Evolutionary conservation across 352 stramenopile genomes (phyloP), one percentile per base, ranked within the genome.

Genomic region (Lagenidium giganteum): DNA sequence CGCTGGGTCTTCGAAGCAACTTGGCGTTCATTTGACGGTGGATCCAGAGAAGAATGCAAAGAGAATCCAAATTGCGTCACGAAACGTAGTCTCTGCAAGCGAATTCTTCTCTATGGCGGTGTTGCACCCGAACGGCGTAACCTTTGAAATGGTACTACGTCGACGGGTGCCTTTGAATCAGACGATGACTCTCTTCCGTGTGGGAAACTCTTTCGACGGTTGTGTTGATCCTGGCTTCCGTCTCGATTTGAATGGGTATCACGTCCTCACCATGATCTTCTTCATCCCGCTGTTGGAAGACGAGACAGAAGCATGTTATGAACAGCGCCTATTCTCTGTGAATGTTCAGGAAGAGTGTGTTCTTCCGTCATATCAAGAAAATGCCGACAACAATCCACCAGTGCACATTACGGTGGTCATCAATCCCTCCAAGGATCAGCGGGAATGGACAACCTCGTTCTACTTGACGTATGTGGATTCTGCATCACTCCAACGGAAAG

Each of bases 101-200:
- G 55, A 81, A 2, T 82, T 87, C 20, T 87, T 73, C 42, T 54
- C 43, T 1, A 49, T 37, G 36, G 63, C 67, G 11, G 45, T 16
- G 11, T 20, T 14, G 13, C 21, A n/a, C 44, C 18, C 24, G 18
- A 34, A 42, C 7, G 17, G 81, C 4, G 55, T 87, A 29, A 84
- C 69, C 8, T 87, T 93, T 36, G 81, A 93, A 41, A 64, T 89
- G 44, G 64, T 75, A 4, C 50, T 87, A 8, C 68, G 80, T 5
- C 55, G 62, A 6, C 72, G 61, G 2, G 25, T 47, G 1, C 16
- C 47, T 14, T 36, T 21, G 2, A 83, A 77, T 41, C 59, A 53
- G 3, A 73, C 54, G 24, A 85, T 88, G 71, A 86, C 78, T 22
- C 42, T 93, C 11, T 85, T 93, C 38, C 78, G 64, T 18, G 83